phyloP scores from a whole-genome alignment of 192 early-diverging fungal species.

The Podila epigama region DNA sequence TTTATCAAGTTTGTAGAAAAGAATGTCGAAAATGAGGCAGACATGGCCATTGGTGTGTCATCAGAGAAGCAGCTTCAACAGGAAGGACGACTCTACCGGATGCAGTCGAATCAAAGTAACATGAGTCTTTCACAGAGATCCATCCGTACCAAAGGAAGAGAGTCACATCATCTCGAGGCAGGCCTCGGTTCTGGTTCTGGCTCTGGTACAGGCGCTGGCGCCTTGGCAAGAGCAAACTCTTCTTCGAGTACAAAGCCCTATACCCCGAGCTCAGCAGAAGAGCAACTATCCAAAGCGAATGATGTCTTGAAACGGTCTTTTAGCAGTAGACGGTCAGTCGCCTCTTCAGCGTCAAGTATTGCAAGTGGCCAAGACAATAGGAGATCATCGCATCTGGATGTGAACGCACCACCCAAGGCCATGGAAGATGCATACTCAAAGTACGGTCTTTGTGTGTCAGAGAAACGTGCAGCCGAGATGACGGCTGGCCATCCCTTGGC shows the following conservation, averaged over 20 bases:
- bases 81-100: constrained; percentile 34
- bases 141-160: not conserved
- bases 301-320: not conserved
- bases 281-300: not conserved
- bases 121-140: constrained; percentile 15
- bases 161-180: too few species aligned
- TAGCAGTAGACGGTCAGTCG: constrained; percentile 10
- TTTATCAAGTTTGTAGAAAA: constrained; percentile 66
- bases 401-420: not conserved
- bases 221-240: not conserved
- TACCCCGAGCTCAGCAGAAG: too few species aligned
- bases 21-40: constrained; percentile 43
- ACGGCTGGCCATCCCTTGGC: constrained; percentile 1
- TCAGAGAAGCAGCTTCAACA: constrained; percentile 14
- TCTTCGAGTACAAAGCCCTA: not conserved
- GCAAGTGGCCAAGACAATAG: constrained; percentile 1
- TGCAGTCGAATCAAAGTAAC: constrained; percentile 35
- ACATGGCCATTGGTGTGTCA: constrained; percentile 36
- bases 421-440: not conserved
- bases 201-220: not conserved
- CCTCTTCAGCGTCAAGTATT: constrained; percentile 14
- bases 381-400: constrained; percentile 5
- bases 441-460: too few species aligned
- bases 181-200: too few species aligned
- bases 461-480: not conserved